A percentile compares a stretch with the other conserved stretches of the same genome.
Evolutionary conservation across 331 rosid genomes (phyloP).

Genomic region (Stylosanthes scabra): DNA sequence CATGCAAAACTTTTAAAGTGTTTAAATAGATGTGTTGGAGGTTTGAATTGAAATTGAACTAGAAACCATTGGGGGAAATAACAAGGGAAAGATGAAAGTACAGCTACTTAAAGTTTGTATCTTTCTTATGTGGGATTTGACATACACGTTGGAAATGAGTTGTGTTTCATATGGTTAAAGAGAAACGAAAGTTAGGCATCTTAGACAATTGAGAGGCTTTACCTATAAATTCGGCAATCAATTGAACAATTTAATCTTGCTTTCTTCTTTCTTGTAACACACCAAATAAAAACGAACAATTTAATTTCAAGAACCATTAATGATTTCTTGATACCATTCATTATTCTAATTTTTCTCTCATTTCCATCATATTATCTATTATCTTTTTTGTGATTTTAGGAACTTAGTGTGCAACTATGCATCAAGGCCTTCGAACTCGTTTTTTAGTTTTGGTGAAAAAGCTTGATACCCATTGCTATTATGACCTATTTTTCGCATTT

Average conservation of each 20-base stretch:
- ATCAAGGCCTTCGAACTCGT: background rate
- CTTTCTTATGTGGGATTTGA: background rate
- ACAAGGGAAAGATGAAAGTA: background rate
- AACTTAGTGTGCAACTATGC: conserved; percentile 17
- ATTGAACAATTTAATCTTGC: too few species aligned
- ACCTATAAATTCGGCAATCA: conserved; percentile 15
- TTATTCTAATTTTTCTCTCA: background rate
- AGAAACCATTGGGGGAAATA: background rate
- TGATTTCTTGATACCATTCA: background rate
- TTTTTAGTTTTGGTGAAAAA: background rate
- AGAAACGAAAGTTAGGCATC: conserved; percentile 5
- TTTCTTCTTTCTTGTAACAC: too few species aligned
- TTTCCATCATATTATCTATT: too few species aligned
- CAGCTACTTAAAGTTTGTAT: background rate
- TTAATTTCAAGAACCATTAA: background rate
- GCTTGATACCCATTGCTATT: background rate
- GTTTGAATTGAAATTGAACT: background rate
- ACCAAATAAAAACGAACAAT: too few species aligned
- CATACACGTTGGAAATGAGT: background rate
- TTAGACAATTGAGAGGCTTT: background rate
- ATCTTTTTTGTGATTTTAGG: background rate
- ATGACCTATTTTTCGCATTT: conserved; percentile 16
- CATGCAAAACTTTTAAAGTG: background rate
- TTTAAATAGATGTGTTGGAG: background rate
- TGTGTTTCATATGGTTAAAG: background rate